These are phyloP conservation scores for Aspergillus conjunctus DNA, from an alignment of 495 filamentous ascomycete species.

Conservation along the genomic window DNA sequence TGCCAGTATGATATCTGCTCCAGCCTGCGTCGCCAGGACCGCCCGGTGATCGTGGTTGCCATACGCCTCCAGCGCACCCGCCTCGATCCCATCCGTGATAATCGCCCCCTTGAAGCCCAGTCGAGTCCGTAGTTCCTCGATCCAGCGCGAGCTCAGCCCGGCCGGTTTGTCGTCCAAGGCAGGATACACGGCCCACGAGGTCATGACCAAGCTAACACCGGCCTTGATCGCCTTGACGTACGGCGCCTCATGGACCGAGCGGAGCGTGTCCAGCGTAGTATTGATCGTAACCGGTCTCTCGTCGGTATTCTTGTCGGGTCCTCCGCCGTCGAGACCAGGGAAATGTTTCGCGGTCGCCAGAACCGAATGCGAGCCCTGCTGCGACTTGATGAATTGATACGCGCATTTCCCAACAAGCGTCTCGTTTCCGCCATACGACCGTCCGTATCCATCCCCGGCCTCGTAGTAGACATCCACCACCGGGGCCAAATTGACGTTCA, in stretches of 20 bases:
- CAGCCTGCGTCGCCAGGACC: slow-evolving; percentile 32
- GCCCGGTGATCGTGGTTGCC: slow-evolving; percentile 28
- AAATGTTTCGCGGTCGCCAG: background rate
- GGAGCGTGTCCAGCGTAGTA: slow-evolving; percentile 26
- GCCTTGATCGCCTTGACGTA: slow-evolving; percentile 33
- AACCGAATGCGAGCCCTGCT: background rate
- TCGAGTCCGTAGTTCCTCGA: slow-evolving; percentile 32
- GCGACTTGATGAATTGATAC: slow-evolving; percentile 36
- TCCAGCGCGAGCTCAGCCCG: slow-evolving; percentile 35
- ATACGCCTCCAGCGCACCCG: slow-evolving; percentile 33
- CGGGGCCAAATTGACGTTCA: slow-evolving; percentile 38
- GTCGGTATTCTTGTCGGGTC: slow-evolving; percentile 32
- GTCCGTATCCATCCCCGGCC: slow-evolving; percentile 29
- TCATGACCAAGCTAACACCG: slow-evolving; percentile 40
- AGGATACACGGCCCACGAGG: slow-evolving; percentile 40
- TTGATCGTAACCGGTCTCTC: slow-evolving; percentile 35
- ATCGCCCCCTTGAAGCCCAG: slow-evolving; percentile 38
- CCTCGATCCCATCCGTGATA: slow-evolving; percentile 42
- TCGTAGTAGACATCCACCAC: slow-evolving; percentile 36
- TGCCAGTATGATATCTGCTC: slow-evolving; percentile 39
- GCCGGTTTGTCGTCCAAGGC: slow-evolving; percentile 33
- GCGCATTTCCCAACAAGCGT: slow-evolving; percentile 28
- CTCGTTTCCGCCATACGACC: slow-evolving; percentile 35
- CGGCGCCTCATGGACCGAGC: slow-evolving; percentile 29
- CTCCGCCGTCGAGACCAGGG: slow-evolving; percentile 30